Evolutionary conservation across 805 yeast species (phyloP), one percentile per base, ranked within the genome.

Genomic region (Hanseniaspora lachancei): DNA sequence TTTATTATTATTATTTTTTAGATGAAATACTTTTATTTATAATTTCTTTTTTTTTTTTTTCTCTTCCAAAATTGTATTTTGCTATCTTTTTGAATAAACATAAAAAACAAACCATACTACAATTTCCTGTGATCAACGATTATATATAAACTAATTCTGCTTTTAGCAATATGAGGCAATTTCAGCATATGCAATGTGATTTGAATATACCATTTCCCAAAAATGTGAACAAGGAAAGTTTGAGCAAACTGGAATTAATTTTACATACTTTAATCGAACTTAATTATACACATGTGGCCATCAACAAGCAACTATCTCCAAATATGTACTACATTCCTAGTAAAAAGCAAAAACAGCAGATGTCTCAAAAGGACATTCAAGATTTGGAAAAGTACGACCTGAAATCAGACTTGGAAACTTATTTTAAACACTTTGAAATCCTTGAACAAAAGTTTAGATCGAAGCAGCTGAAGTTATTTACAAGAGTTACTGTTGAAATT

Each of bases 161-260:
- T 10, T 32, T 32, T 10, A 12, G 35, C 35, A 50, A 42, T 3
- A 43, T 40, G 35, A 21, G 46, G 13, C 40, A 27, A 8, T 18
- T 32, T n/a, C 44, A 51, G 21, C 35, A 52, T 36, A 77, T 76
- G 80, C 65, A 78, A 29, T 77, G 80, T 57, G 95, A 86, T 67
- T 70, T 86, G 56, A 86, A 85, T 64, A 80, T 86, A 9, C 77
- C 79, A 16, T 85, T 89, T 85, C 93, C 93, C 0, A 77, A 75
- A 54, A 67, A 65, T 16, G 58, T 63, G 2, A 61, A 70, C 7
- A 68, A 69, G 34, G 77, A 80, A 4, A 64, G 76, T 0, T 60
- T 65, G 3, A 62, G 61, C 0, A 69, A 68, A 23, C 63, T 84
- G 46, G 76, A 76, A 59, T 72, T 74, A 44, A 74, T 78, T 4